phyloP scores from a whole-genome alignment of 208 protist species.

The Vickermania ingenoplastis region DNA sequence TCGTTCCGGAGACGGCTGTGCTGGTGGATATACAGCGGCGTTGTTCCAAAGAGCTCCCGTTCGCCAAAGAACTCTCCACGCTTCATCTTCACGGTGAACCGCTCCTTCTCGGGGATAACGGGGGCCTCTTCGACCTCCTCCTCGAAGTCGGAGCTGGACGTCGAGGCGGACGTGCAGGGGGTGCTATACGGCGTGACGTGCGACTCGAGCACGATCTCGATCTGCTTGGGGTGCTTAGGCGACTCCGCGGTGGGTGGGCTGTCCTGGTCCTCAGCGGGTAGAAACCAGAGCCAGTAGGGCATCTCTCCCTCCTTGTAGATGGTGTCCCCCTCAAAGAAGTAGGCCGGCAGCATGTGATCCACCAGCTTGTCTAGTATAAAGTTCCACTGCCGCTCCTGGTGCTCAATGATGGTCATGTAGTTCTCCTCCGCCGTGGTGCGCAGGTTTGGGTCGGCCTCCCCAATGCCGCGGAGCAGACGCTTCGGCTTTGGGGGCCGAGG shows the following conservation, averaged over 20 bases:
- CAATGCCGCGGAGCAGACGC: conserved; percentile 4
- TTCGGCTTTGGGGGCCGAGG: conserved; percentile 11
- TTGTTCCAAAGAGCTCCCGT: conserved; percentile 20
- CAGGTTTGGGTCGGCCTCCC: conserved; percentile 4
- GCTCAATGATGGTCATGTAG: conserved; percentile 13
- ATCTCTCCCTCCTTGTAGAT: not conserved
- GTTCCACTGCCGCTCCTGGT: conserved; percentile 27
- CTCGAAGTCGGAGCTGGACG: not conserved
- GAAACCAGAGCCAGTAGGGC: conserved; percentile 20
- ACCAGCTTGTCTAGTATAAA: conserved; percentile 16
- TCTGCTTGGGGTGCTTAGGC: not conserved
- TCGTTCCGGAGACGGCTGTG: not conserved
- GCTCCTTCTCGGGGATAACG: not conserved
- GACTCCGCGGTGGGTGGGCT: conserved; percentile 4
- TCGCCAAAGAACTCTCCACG: conserved; percentile 34
- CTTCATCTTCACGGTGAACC: conserved; percentile 3
- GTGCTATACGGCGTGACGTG: not conserved
- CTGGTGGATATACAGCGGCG: conserved; percentile 7
- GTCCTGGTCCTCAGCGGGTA: conserved; percentile 14
- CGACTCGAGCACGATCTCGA: not conserved
- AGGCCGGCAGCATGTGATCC: conserved; percentile 8
- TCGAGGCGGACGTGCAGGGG: not conserved
- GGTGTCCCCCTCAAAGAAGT: conserved; percentile 10
- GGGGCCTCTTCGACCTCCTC: not conserved
- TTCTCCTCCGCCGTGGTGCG: conserved; percentile 35